Base-by-base conservation (phyloP, 768 basidiomycete genomes). In the Pleurotus pulmonarius region DNA sequence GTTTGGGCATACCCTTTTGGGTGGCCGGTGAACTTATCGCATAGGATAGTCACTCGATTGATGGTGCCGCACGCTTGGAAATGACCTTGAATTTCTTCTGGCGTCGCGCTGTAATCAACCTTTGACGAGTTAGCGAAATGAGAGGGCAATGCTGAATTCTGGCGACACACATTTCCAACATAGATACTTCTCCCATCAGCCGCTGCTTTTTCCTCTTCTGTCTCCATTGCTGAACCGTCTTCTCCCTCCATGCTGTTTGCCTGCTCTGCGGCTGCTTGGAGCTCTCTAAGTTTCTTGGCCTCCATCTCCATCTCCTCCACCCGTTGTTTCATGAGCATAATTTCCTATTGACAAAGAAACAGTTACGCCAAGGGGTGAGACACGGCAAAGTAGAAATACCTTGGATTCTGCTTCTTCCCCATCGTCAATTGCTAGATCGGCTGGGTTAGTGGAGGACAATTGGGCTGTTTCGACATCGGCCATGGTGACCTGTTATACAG, bases 11-110 rank as follows among this genome's bases (percentile, higher is more conserved):
- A 94, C 94, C 97, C 97, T 84, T 98, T 98, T 46, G 97, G 96
- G 75, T 98, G 95, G 47, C 97, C 97, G 20, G 96, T 98, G 73
- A 96, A 98, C 76, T 98, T 98, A 82, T 99, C 97, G 72, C 96
- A 98, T 25, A 99, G 86, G 66, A 99, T 99, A 0, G 97, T 99
- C 43, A 99, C 94, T 64, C 97, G 86, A 75, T 99, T 99, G 73
- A 99, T 99, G 13, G 91, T 93, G 5, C 97, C 97, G 67, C 95
- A 98, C 13, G 95, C 88, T 69, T 94, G 91, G 75, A 99, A 99
- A 70, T 98, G 96, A 15, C 80, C 85, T 75, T 98, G 97, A 49
- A 99, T 94, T 69, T 99, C 97, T 73, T 98, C 97, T 15, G 97
- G 97, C 13, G 97, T 97, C 9, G 96, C 90, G 53, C 86, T 81